These are phyloP conservation scores for Aristolochia contorta DNA, from an alignment of 164 flowering plant genomes.

Conservation along the genomic window DNA sequence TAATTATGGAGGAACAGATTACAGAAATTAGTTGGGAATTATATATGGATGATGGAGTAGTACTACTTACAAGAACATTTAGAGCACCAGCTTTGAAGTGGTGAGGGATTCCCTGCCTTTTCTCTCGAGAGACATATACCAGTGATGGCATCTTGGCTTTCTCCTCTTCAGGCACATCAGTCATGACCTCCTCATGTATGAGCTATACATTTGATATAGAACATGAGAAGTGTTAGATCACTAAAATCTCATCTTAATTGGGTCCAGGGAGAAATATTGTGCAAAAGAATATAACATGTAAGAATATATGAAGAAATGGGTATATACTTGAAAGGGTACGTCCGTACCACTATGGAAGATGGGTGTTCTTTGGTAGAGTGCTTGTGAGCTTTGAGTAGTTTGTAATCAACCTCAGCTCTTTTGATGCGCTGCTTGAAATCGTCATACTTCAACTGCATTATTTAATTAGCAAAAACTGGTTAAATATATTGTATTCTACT, in stretches of 20 bases:
- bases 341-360: conserved; percentile 5
- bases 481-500: no score
- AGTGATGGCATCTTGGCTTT: conserved; percentile 5
- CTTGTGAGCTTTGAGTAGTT: neutral
- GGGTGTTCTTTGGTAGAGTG: conserved; percentile 1
- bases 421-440: conserved; percentile 4
- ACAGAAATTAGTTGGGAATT: no score
- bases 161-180: neutral
- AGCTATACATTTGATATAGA: neutral
- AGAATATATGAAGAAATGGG: neutral
- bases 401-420: neutral
- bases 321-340: no score
- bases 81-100: conserved; percentile 18
- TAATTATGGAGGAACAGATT: no score
- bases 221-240: neutral
- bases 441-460: conserved; percentile 10
- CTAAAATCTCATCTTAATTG: no score
- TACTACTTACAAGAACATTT: conserved; percentile 9
- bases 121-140: conserved; percentile 16
- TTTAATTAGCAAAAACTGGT: neutral
- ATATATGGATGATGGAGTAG: no score
- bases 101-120: conserved; percentile 5
- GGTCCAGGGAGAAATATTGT: neutral
- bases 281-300: no score
- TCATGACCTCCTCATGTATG: neutral